Evolutionary conservation across 2,329 filamentous ascomycete species (phyloP).

Genomic region (Coniella lustricola): DNA sequence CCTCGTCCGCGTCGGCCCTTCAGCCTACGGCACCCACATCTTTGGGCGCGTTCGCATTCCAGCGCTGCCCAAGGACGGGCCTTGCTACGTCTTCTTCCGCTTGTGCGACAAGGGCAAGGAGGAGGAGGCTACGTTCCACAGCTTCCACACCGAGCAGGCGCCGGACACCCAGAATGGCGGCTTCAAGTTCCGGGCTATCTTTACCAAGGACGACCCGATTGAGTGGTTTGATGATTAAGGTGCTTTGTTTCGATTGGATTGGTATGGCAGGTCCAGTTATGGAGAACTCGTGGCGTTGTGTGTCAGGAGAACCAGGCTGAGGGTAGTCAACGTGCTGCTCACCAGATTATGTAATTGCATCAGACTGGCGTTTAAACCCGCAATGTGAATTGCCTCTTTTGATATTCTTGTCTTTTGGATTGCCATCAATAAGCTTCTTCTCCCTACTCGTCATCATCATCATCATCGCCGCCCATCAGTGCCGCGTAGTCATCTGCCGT

Average conservation of each 20-base stretch:
- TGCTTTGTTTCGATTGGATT: neutral
- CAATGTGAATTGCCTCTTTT: neutral
- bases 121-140: conserved; percentile 33
- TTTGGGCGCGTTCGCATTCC: conserved; percentile 44
- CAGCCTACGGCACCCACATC: conserved; percentile 41
- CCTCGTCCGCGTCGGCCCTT: conserved; percentile 36
- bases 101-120: conserved; percentile 37
- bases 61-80: conserved; percentile 28
- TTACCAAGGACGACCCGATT: conserved; percentile 37
- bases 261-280: too few relatives aligned
- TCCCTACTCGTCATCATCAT: conserved; percentile 25
- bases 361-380: too few relatives aligned
- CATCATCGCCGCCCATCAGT: conserved; percentile 67
- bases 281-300: too few relatives aligned
- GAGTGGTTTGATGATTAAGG: conserved; percentile 48
- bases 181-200: conserved; percentile 39
- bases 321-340: too few relatives aligned
- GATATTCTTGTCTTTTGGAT: too few relatives aligned
- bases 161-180: conserved; percentile 33
- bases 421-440: neutral
- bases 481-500: conserved; percentile 90
- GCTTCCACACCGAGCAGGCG: conserved; percentile 40
- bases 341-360: too few relatives aligned
- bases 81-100: conserved; percentile 41
- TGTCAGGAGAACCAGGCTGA: too few relatives aligned